Evolutionary conservation across 2,329 filamentous ascomycete species (phyloP).

Genomic region (Talaromyces sp.): DNA sequence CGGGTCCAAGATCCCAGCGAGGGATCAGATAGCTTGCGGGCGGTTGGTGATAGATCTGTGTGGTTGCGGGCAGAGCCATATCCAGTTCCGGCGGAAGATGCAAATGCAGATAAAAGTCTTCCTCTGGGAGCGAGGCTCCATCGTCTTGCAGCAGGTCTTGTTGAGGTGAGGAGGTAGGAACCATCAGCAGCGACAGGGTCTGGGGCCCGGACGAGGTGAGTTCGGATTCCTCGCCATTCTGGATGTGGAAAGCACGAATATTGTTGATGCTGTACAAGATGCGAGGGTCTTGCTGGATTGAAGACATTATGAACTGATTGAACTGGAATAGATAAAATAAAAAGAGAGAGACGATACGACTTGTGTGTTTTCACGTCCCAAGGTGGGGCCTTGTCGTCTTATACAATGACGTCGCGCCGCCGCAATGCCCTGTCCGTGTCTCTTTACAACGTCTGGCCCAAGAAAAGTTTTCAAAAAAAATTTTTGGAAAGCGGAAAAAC

Average conservation of each 20-base stretch:
- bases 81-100: conserved; percentile 93
- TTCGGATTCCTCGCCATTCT: conserved; percentile 76
- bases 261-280: conserved; percentile 58
- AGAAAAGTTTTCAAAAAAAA: neutral
- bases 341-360: neutral
- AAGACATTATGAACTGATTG: conserved; percentile 7
- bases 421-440: neutral
- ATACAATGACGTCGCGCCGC: conserved; percentile 11
- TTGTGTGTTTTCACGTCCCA: neutral
- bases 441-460: neutral
- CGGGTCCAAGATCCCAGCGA: conserved; percentile 85
- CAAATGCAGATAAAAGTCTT: conserved; percentile 96
- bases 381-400: conserved; percentile 5
- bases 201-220: conserved; percentile 83
- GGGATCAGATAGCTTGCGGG: conserved; percentile 91
- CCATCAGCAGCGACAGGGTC: conserved; percentile 91
- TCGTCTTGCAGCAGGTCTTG: conserved; percentile 48
- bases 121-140: conserved; percentile 57
- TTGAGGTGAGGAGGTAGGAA: conserved; percentile 76
- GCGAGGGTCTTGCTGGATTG: conserved; percentile 27
- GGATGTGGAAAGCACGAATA: conserved; percentile 86
- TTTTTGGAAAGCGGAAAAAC: neutral
- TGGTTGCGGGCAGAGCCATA: conserved; percentile 86
- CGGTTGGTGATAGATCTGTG: conserved; percentile 94
- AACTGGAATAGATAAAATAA: neutral